Conservation (phyloP, 2,329 filamentous ascomycete genomes). For the Colletotrichum neosansevieriae region DNA sequence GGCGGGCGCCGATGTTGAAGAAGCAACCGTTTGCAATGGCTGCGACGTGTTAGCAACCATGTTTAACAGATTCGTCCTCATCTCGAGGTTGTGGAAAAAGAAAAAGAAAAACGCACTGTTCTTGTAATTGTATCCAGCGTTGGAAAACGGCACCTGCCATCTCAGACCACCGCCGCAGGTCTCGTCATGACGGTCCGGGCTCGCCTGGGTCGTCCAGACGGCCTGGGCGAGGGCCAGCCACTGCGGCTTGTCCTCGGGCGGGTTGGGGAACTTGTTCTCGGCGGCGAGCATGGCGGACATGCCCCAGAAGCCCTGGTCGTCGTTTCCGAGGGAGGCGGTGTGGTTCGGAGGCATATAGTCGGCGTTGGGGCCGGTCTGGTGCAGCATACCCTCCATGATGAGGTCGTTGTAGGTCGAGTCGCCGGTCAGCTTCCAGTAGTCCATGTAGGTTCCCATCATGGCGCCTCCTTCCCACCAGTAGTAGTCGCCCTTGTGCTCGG, state of each 20-base stretch:
- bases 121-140: conserved; percentile 83
- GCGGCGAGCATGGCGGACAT: conserved; percentile 76
- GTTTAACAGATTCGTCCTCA: neutral
- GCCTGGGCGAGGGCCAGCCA: conserved; percentile 77
- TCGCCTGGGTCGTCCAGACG: conserved; percentile 73
- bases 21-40: conserved; percentile 73
- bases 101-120: conserved; percentile 56
- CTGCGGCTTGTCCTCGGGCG: conserved; percentile 63
- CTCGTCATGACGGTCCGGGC: conserved; percentile 71
- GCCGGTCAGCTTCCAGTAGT: conserved; percentile 78
- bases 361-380: conserved; percentile 67
- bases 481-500: conserved; percentile 62
- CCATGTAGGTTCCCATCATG: conserved; percentile 76
- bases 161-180: conserved; percentile 77
- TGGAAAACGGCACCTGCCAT: conserved; percentile 83
- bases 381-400: conserved; percentile 67
- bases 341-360: conserved; percentile 73
- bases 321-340: conserved; percentile 70
- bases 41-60: conserved; percentile 41
- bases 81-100: neutral
- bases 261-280: conserved; percentile 73
- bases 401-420: conserved; percentile 72
- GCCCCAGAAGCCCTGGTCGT: conserved; percentile 79
- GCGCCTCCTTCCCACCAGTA: conserved; percentile 83
- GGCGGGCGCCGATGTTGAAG: conserved; percentile 75